Conservation (phyloP, 2,329 filamentous ascomycete genomes). For the Colletotrichum cordylinicola region DNA sequence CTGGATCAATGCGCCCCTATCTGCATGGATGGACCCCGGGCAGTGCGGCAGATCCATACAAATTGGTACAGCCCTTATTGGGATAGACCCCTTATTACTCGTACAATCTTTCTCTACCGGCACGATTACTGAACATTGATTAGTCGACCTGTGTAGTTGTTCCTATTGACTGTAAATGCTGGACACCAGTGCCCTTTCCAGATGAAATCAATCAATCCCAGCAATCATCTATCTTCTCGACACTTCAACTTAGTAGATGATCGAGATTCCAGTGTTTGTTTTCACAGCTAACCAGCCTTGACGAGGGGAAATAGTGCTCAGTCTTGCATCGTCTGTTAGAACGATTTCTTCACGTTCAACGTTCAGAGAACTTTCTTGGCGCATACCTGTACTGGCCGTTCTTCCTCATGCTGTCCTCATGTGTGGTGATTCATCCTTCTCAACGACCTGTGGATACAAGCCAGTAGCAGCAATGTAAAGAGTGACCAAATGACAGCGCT, state of each 20-base stretch:
- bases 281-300: background rate
- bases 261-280: fast-evolving
- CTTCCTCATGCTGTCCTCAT: too few relatives aligned
- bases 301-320: too few relatives aligned
- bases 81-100: background rate
- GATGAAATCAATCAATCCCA: background rate
- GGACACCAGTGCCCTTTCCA: background rate
- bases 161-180: background rate
- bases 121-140: background rate
- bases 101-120: background rate
- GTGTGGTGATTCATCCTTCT: too few relatives aligned
- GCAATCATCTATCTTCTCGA: background rate
- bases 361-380: too few relatives aligned
- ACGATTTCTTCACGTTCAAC: too few relatives aligned
- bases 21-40: background rate
- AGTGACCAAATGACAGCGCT: too few relatives aligned
- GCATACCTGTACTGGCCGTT: too few relatives aligned
- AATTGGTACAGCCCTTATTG: background rate
- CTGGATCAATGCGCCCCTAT: background rate
- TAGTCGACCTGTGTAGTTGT: background rate
- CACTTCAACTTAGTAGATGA: background rate
- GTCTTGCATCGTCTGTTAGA: too few relatives aligned
- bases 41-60: background rate
- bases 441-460: too few relatives aligned
- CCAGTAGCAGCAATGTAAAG: too few relatives aligned